phyloP scores from a whole-genome alignment of 495 filamentous ascomycete species.

The Neurospora tetraspora region DNA sequence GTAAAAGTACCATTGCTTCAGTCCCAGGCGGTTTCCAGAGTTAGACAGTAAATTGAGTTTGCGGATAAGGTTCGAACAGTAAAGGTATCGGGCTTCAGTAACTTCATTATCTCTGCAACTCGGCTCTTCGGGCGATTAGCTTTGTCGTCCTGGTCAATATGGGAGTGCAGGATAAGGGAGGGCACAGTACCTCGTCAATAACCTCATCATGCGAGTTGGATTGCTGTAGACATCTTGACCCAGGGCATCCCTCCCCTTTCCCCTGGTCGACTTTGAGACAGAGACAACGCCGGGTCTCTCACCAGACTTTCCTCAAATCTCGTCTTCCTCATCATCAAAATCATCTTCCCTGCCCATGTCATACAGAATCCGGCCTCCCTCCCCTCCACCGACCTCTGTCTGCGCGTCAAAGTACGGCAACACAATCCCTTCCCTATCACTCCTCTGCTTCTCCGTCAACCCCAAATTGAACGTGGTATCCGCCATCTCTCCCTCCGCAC shows the following conservation, averaged over 20 bases:
- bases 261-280: background rate
- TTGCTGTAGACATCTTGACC: background rate
- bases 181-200: background rate
- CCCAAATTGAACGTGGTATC: conserved; percentile 73
- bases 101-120: too few relatives aligned
- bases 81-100: background rate
- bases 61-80: background rate
- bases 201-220: background rate
- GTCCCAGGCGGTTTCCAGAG: background rate
- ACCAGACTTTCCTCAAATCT: conserved; percentile 48
- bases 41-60: background rate
- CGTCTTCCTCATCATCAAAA: conserved; percentile 98
- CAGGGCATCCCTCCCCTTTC: background rate
- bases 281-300: background rate
- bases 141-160: background rate
- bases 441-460: conserved; percentile 80
- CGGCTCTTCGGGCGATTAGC: background rate
- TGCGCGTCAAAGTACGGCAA: conserved; percentile 95
- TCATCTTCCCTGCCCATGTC: conserved; percentile 96
- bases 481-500: conserved; percentile 40
- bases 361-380: conserved; percentile 86
- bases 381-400: conserved; percentile 60
- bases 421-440: conserved; percentile 77
- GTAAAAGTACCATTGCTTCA: background rate
- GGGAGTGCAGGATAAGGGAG: background rate